Evolutionary conservation across 192 early-diverging fungal genomes (phyloP).

Genomic region (Podila epigama): DNA sequence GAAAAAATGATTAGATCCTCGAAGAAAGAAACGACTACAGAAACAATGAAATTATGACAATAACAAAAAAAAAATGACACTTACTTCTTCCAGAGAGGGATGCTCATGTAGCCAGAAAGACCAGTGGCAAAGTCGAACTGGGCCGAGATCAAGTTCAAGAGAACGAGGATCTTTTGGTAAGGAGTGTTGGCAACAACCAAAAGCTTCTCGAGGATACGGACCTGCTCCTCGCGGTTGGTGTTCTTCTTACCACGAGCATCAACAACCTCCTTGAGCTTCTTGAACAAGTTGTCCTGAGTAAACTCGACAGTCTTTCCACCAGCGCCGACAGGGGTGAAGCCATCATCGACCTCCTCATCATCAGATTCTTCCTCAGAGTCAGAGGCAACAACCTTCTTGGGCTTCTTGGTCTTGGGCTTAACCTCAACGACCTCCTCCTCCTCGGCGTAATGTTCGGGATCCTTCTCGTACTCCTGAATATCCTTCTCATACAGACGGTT

Average conservation of each 20-base stretch:
- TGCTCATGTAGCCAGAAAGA: conserved; percentile 72
- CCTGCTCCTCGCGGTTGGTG: conserved; percentile 84
- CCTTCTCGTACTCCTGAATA: conserved; percentile 73
- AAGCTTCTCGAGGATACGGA: conserved; percentile 72
- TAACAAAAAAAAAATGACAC: neutral
- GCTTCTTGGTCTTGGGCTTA: conserved; percentile 21
- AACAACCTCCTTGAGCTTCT: conserved; percentile 79
- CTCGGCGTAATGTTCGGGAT: conserved; percentile 23
- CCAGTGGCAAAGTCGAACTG: conserved; percentile 85
- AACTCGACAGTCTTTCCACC: conserved; percentile 70
- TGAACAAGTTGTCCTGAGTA: conserved; percentile 80
- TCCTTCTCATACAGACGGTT: conserved; percentile 76
- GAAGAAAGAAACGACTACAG: neutral
- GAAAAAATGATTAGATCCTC: neutral
- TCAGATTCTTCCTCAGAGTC: conserved; percentile 60
- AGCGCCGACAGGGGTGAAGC: conserved; percentile 75
- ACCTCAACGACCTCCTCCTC: conserved; percentile 20
- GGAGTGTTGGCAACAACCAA: conserved; percentile 68
- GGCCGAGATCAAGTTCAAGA: conserved; percentile 86
- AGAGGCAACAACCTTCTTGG: conserved; percentile 51
- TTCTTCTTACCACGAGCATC: conserved; percentile 94
- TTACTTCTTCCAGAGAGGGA: conserved; percentile 82
- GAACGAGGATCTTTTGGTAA: conserved; percentile 83
- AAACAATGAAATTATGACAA: too few species aligned
- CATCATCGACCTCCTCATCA: conserved; percentile 66